A percentile compares a stretch with the other conserved stretches of the same genome.
phyloP scores from a whole-genome alignment of 805 yeast species.

The Kazachstania martiniae region DNA sequence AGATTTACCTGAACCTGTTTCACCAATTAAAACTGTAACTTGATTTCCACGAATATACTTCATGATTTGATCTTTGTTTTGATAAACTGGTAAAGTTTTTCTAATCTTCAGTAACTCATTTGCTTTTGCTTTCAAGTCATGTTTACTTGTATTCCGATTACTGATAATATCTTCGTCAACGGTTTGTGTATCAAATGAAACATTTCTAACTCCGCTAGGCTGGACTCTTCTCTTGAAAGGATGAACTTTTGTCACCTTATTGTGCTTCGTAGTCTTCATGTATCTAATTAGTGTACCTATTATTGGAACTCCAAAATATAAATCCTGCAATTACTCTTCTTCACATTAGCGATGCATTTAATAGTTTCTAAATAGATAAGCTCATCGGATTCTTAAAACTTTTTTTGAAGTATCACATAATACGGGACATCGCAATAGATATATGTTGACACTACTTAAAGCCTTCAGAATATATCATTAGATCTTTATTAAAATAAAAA shows the following conservation, averaged over 20 bases:
- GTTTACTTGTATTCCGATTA: slow-evolving; percentile 7
- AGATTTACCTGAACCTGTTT: slow-evolving; percentile 96
- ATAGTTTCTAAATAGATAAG: no score
- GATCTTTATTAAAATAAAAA: no score
- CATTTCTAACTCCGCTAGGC: background rate
- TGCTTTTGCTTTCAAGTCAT: slow-evolving; percentile 27
- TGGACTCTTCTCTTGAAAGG: slow-evolving; percentile 7
- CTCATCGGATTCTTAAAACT: no score
- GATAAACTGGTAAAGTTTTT: slow-evolving; percentile 61
- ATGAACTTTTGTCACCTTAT: slow-evolving; percentile 4
- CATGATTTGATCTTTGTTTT: slow-evolving; percentile 54
- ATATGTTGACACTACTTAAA: no score
- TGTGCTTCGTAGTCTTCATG: background rate
- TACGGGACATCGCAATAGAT: no score
- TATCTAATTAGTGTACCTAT: background rate
- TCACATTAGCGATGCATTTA: no score
- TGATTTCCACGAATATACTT: slow-evolving; percentile 42
- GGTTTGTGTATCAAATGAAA: slow-evolving; percentile 19
- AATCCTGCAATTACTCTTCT: background rate
- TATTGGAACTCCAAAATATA: background rate
- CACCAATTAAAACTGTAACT: slow-evolving; percentile 83
- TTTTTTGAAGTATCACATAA: no score
- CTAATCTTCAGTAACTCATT: slow-evolving; percentile 41
- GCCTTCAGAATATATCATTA: no score
- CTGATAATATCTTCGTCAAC: slow-evolving; percentile 29